Evolutionary conservation across 306 rosid species (phyloP), one percentile per base, ranked within the genome.

Genomic region (Ziziphus jujuba): DNA sequence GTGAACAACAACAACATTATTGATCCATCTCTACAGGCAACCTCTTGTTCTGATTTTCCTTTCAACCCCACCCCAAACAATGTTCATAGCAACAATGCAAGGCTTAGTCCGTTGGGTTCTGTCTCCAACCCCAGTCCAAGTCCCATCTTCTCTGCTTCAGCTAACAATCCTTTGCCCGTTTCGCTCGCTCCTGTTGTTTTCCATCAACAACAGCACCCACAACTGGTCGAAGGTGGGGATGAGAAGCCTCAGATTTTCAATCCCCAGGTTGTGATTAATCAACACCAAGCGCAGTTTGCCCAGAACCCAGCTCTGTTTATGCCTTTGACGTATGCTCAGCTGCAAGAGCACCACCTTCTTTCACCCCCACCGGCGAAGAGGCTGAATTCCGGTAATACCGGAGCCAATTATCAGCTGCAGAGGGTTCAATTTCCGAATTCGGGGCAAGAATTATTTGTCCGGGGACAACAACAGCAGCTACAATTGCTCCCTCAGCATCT

Each of bases 301-400:
- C 89, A 80, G 12, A 81, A 84, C 63, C 80, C 95, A 0, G 71
- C 87, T 7, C 50, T 85, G 74, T 59, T 80, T 59, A 63, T 92
- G 86, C 96, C 96, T 57, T 24, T 77, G 19, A 21, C 89, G 2
- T 83, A 83, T 69, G 50, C 78, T 13, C 89, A 84, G 7, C 40
- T 87, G 77, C 90, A 82, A 78, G 89, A 87, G 24, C 89, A 86
- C 1, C 89, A 78, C 14, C 70, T 80, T 59, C 65, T 81, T 16
- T 62, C 85, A 7, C 87, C 79, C 20, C 96, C 84, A 4, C 91
- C 83, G 0, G 75, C 87, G 0, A 92, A 92, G 53, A 79, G 97
- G 36, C 79, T 79, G 31, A 83, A 83, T 65, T 81, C 82, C 5
- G 87, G 88, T 16, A 54, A 72, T 1, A 61, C 68, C 9, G 95